phyloP scores from a whole-genome alignment of 2,329 filamentous ascomycete genomes.

The Fusarium multiceps region DNA sequence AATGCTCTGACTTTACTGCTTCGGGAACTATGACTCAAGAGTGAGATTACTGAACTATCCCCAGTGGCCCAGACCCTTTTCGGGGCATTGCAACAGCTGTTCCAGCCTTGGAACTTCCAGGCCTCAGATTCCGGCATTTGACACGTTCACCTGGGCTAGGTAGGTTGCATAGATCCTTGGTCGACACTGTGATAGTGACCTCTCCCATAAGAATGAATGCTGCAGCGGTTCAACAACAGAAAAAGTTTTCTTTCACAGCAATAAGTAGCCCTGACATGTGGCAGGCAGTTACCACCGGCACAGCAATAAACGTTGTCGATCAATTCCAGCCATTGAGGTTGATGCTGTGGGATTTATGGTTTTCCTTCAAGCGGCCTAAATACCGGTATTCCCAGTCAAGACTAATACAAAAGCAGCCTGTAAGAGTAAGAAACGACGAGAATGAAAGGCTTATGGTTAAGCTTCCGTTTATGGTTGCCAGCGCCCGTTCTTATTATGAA shows the following conservation, averaged over 20 bases:
- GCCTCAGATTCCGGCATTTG: neutral
- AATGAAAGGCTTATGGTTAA: neutral
- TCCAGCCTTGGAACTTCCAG: too few relatives aligned
- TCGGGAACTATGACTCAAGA: too few relatives aligned
- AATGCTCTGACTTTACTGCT: neutral
- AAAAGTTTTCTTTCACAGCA: neutral
- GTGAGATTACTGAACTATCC: neutral
- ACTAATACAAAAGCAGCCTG: neutral
- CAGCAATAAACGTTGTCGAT: neutral
- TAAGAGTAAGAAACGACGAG: accelerated
- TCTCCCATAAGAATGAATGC: neutral
- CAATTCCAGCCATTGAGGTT: neutral
- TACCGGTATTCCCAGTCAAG: neutral
- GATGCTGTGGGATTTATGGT: neutral
- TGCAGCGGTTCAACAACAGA: accelerated
- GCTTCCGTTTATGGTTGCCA: constrained; percentile 18
- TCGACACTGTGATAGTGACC: neutral
- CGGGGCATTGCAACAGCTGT: neutral
- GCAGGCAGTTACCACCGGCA: neutral
- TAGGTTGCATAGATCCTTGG: too few relatives aligned
- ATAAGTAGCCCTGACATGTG: neutral
- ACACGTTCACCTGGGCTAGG: neutral
- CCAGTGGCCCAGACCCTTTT: neutral
- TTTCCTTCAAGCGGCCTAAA: neutral
- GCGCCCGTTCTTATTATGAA: neutral